Evolutionary conservation across 2,329 filamentous ascomycete species (phyloP), one percentile per base, ranked within the genome.

Genomic region (Fusarium camptoceras): DNA sequence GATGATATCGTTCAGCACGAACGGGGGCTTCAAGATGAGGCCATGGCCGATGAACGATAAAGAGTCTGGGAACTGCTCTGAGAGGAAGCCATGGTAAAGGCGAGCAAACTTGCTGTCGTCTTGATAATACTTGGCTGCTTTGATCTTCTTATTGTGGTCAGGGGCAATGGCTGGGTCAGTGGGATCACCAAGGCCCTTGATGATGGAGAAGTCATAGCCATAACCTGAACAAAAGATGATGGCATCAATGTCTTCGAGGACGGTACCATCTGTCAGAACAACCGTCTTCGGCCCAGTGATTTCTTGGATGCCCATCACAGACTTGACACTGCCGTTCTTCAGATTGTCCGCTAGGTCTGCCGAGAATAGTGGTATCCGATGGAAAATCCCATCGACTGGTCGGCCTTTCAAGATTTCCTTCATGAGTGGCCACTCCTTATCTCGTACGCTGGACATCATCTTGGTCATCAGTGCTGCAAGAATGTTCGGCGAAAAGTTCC

Each of bases 181-280:
- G n/a, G 75, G 77, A 49, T 77, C 63, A 8, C 74, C 77, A 9
- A 66, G 43, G 3, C 76, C 77, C n/a, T 73, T 60, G 24, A 79
- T 55, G 1, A 77, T 43, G 8, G 77, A 76, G 44, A 78, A 71
- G 54, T 77, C 74, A 42, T 75, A 72, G n/a, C 69, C 58, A 43
- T 79, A 80, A 2, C 78, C 78, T 1, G 77, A 75, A 61, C 77
- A 79, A 58, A 76, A 69, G 44, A 80, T 69, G 49, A 80, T 76
- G 57, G 75, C 74, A 49, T 80, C 78, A 6, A 80, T 68, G 22
- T 79, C 76, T 11, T 77, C 72, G 27, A 80, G 43, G 8, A 75
- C 68, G n/a, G 59, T 72, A 8, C 76, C 78, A 39, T 80, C 74
- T 7, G 75, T 75, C 14, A 79, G 62, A 18, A 55, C 42, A 5